A percentile compares a stretch with the other conserved stretches of the same genome.
Evolutionary conservation across 1,139 yeast genomes (phyloP).

Genomic region (Blastobotrys capitulatus): DNA sequence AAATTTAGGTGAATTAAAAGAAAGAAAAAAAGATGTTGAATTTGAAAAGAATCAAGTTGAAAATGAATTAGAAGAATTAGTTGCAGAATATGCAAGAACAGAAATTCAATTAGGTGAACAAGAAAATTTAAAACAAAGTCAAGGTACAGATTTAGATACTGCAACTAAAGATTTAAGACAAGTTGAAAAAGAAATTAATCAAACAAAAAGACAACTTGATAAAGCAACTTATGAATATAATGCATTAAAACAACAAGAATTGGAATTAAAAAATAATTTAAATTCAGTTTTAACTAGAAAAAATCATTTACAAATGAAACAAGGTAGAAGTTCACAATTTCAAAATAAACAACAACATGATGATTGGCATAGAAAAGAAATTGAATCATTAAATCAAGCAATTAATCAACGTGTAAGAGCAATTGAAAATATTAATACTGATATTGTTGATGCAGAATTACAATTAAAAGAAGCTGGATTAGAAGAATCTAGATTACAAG

Average conservation of each 20-base stretch:
- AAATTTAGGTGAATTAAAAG: constrained; percentile 40
- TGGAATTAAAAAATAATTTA: constrained; percentile 38
- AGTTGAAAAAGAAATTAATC: constrained; percentile 30
- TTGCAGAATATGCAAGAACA: constrained; percentile 32
- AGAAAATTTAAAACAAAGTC: constrained; percentile 18
- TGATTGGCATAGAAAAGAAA: constrained; percentile 54
- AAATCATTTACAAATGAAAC: constrained; percentile 64
- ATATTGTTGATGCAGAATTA: constrained; percentile 24
- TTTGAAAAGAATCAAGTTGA: constrained; percentile 45
- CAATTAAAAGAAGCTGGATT: constrained; percentile 15
- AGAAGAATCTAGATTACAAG: constrained; percentile 23
- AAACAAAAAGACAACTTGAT: constrained; percentile 15
- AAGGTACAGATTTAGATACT: constrained; percentile 1
- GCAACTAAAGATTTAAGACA: constrained; percentile 36
- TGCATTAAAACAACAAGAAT: constrained; percentile 41
- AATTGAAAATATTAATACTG: constrained; percentile 15
- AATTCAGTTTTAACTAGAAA: constrained; percentile 48
- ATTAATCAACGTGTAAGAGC: constrained; percentile 28
- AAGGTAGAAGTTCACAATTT: constrained; percentile 64
- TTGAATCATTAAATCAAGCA: constrained; percentile 37
- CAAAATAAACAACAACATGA: constrained; percentile 55
- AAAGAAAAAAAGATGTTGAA: constrained; percentile 33
- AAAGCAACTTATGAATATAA: constrained; percentile 20
- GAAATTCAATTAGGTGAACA: constrained; percentile 28
- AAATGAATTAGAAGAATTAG: constrained; percentile 42